Evolutionary conservation across 257 asterid species (phyloP), one percentile per base, ranked within the genome.

Genomic region (Solanum arcanum): DNA sequence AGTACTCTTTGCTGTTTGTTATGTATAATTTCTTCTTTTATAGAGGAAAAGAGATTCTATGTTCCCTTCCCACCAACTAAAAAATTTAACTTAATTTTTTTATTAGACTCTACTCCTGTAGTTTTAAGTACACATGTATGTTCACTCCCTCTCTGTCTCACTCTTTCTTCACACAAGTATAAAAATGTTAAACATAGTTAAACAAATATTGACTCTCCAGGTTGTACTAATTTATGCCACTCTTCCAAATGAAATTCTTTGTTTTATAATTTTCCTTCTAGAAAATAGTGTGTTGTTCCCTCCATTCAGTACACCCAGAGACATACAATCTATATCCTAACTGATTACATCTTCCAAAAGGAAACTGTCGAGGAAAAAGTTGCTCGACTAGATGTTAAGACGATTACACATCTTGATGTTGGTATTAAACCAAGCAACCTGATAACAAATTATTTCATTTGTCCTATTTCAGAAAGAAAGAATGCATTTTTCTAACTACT

Each of bases 191-290:
- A 42, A 49, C 59, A 41, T 44, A 27, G n/a, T n/a, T 23, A n/a
- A 62, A 64, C 86, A 10, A 83, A 42, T 41, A 37, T 83, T 87
- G 44, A 31, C 20, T 23, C 59, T 93, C 86, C 91, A 97, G 99
- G 98, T 95, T 82, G 98, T 95, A 88, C 88, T 97, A 56, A 94
- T 97, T 74, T 97, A 98, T 83, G 99, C 98, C 84, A 97, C 98
- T 81, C 98, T 97, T 89, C 98, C 98, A 49, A 97, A 97, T 90
- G 99, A 97, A 89, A 41, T 41, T 41, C 44, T 41, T 9, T 9
- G 11, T 41, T 9, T 41, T 41, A 41, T 41, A 9, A 9, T 41
- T 41, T 41, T 9, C 44, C 11, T 41, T 41, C 44, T 41, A 41
- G 44, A 41, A 39, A 41, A 41, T 41, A 9, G 44, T 41, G 44